phyloP scores from a whole-genome alignment of 2,329 filamentous ascomycete species.

The Bipolaris victoriae region DNA sequence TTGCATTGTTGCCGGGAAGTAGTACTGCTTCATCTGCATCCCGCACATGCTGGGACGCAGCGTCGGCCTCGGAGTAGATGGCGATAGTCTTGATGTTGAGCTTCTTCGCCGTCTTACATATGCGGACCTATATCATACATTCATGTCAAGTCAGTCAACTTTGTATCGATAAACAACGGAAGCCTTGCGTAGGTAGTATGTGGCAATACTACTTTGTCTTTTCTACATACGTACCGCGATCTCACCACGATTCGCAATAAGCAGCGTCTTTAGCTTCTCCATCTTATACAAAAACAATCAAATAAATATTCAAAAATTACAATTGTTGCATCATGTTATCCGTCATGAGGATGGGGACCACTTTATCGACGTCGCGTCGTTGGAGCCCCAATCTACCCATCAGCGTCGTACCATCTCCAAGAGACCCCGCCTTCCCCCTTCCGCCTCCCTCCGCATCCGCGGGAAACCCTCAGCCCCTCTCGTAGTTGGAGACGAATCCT shows the following conservation, averaged over 20 bases:
- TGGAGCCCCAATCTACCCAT: neutral
- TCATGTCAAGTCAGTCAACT: conserved; percentile 22
- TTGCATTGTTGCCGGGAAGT: conserved; percentile 56
- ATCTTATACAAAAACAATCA: conserved; percentile 25
- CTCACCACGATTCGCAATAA: conserved; percentile 67
- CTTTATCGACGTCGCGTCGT: neutral
- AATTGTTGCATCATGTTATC: neutral
- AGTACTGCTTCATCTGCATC: conserved; percentile 61
- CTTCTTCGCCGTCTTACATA: conserved; percentile 58
- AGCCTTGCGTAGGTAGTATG: neutral
- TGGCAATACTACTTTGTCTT: no score
- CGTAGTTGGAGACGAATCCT: conserved; percentile 8
- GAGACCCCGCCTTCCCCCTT: conserved; percentile 10
- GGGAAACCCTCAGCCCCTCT: neutral
- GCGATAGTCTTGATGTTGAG: conserved; percentile 61
- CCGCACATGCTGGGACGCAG: conserved; percentile 60
- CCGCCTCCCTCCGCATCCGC: conserved; percentile 9
- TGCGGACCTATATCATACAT: conserved; percentile 48
- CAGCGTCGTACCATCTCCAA: neutral
- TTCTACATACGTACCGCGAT: conserved; percentile 50
- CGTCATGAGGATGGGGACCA: no score
- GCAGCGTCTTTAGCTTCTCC: conserved; percentile 57
- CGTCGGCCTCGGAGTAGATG: conserved; percentile 64
- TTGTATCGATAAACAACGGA: conserved; percentile 4
- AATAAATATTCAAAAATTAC: no score